phyloP scores from a whole-genome alignment of 176 grass and related monocot species.

The Triticum urartu region DNA sequence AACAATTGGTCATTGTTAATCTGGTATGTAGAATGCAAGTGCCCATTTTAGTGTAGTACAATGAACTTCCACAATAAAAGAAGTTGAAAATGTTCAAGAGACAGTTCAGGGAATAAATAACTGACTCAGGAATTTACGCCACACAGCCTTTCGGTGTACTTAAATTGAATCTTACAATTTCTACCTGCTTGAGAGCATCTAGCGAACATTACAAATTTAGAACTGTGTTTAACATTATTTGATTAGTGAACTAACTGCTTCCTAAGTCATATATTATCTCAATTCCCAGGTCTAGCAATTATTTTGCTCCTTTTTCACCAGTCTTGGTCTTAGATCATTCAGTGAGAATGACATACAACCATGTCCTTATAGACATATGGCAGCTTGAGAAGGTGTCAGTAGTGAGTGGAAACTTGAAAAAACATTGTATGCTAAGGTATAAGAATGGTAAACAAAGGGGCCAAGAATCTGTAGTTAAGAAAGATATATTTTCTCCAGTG shows the following conservation, averaged over 20 bases:
- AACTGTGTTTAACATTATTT: background rate
- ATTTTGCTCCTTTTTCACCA: constrained; percentile 8
- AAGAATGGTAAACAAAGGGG: background rate
- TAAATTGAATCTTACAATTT: constrained; percentile 8
- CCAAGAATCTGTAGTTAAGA: background rate
- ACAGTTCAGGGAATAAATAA: background rate
- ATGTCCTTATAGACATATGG: constrained; percentile 3
- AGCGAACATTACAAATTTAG: background rate
- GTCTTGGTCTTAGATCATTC: background rate
- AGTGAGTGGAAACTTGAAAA: constrained; percentile 4
- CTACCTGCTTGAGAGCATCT: constrained; percentile 14
- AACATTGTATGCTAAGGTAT: background rate
- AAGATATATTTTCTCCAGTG: constrained; percentile 11
- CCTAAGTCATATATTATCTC: constrained; percentile 4
- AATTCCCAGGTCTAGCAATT: background rate
- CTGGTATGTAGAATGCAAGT: constrained; percentile 5
- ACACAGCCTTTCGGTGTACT: constrained; percentile 6
- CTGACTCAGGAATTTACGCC: constrained; percentile 6
- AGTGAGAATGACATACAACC: background rate
- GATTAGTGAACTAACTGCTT: constrained; percentile 14
- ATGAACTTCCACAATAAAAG: background rate
- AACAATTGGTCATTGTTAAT: constrained; percentile 9
- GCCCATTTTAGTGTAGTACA: background rate
- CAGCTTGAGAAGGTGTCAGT: constrained; percentile 13
- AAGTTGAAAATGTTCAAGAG: constrained; percentile 2